A percentile compares a stretch with the other conserved stretches of the same genome.
phyloP scores from a whole-genome alignment of 306 rosid genomes.

The Prunus kanzakura region DNA sequence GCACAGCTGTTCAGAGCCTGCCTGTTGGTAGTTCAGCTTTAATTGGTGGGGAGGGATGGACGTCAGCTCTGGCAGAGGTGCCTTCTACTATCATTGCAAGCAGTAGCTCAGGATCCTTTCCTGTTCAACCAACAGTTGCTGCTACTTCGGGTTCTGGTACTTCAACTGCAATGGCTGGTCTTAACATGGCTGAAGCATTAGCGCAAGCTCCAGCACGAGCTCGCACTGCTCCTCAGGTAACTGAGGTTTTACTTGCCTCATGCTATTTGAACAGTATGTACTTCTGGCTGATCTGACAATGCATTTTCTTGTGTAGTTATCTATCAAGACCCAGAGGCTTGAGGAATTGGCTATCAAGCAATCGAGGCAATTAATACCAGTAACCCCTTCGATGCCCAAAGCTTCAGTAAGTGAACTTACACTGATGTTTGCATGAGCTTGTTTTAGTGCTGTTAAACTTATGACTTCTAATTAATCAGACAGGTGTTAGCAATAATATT shows the following conservation, averaged over 20 bases:
- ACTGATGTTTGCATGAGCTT: constrained; percentile 14
- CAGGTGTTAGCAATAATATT: not conserved
- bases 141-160: constrained; percentile 43
- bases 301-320: constrained; percentile 42
- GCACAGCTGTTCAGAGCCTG: constrained; percentile 68
- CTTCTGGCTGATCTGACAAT: constrained; percentile 16
- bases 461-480: not conserved
- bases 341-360: constrained; percentile 96
- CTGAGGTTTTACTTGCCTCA: constrained; percentile 18
- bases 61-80: constrained; percentile 89
- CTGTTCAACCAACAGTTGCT: constrained; percentile 54
- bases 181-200: constrained; percentile 98
- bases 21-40: constrained; percentile 75
- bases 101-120: constrained; percentile 53
- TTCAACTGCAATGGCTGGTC: constrained; percentile 60
- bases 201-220: constrained; percentile 81
- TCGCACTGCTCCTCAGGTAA: constrained; percentile 76
- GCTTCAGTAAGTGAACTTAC: constrained; percentile 55
- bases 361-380: constrained; percentile 93
- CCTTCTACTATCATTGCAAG: constrained; percentile 72
- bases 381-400: constrained; percentile 89
- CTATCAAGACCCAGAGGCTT: constrained; percentile 85
- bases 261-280: constrained; percentile 9
- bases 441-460: constrained; percentile 16
- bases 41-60: constrained; percentile 97